A percentile compares a stretch with the other conserved stretches of the same genome.
phyloP scores from a whole-genome alignment of 805 yeast genomes.

The Saturnispora dispora region DNA sequence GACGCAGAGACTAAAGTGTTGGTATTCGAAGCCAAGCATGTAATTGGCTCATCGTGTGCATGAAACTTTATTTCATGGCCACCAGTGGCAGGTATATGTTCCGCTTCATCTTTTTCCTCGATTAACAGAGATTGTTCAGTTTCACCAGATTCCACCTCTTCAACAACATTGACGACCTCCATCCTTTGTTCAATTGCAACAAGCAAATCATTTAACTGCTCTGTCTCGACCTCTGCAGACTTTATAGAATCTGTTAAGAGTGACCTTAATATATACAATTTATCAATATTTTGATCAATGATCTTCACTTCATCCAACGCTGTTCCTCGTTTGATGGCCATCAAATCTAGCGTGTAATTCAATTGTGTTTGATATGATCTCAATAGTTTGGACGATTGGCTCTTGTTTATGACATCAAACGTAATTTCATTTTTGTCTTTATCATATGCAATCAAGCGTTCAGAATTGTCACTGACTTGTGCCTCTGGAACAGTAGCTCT shows the following conservation, averaged over 20 bases:
- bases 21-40: constrained; percentile 61
- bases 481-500: constrained; percentile 47
- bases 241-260: constrained; percentile 51
- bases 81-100: background rate
- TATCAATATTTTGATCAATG: constrained; percentile 47
- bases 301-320: constrained; percentile 58
- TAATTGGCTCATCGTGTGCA: constrained; percentile 46
- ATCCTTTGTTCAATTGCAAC: constrained; percentile 36
- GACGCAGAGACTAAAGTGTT: constrained; percentile 73
- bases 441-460: constrained; percentile 1
- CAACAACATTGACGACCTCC: constrained; percentile 34
- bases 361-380: constrained; percentile 23
- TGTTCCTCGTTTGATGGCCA: constrained; percentile 55
- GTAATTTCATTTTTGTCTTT: constrained; percentile 23
- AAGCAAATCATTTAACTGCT: constrained; percentile 41
- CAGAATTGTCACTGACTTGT: constrained; percentile 28
- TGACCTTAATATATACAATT: constrained; percentile 41
- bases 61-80: constrained; percentile 44
- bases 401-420: constrained; percentile 32
- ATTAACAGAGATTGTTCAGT: constrained; percentile 32
- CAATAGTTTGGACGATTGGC: constrained; percentile 29
- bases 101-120: constrained; percentile 17
- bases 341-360: constrained; percentile 38
- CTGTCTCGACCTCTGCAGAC: constrained; percentile 50
- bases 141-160: constrained; percentile 14